Conservation (phyloP, 1,139 yeast genomes). For the Entelexis sorbosivorans region DNA sequence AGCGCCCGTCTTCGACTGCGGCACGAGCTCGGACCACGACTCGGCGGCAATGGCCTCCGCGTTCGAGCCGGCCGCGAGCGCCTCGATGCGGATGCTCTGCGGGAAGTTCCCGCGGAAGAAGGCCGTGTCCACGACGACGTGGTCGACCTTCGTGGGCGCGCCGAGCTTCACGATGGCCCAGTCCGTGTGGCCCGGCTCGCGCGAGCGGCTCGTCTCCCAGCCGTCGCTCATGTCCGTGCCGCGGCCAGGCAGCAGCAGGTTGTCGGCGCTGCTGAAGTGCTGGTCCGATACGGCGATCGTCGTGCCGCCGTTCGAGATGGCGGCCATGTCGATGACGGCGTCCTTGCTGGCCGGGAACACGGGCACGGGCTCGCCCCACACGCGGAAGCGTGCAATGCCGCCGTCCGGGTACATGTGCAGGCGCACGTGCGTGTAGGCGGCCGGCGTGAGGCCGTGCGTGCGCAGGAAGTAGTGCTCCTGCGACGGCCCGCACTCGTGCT, state of each 20-base stretch:
- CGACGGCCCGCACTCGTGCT: constrained; percentile 75
- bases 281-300: constrained; percentile 76
- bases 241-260: constrained; percentile 79
- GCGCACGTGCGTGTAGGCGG: constrained; percentile 64
- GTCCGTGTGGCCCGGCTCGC: constrained; percentile 73
- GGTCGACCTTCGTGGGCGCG: constrained; percentile 40
- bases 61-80: constrained; percentile 34
- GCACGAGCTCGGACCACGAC: constrained; percentile 60
- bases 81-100: constrained; percentile 54
- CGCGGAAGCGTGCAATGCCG: constrained; percentile 87
- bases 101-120: constrained; percentile 92
- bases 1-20: constrained; percentile 60
- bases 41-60: constrained; percentile 30
- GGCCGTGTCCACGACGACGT: constrained; percentile 75
- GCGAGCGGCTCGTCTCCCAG: constrained; percentile 92
- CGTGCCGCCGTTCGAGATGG: constrained; percentile 79
- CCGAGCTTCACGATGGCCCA: constrained; percentile 83
- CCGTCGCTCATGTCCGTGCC: constrained; percentile 97
- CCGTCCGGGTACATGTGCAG: constrained; percentile 91
- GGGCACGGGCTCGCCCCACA: constrained; percentile 73
- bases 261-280: constrained; percentile 86
- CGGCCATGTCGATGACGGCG: constrained; percentile 59
- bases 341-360: constrained; percentile 41
- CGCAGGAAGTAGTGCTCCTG: constrained; percentile 74
- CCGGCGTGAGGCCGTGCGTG: constrained; percentile 41